phyloP scores from a whole-genome alignment of 1,284 basidiomycete species.

The Golubevia pallescens region DNA sequence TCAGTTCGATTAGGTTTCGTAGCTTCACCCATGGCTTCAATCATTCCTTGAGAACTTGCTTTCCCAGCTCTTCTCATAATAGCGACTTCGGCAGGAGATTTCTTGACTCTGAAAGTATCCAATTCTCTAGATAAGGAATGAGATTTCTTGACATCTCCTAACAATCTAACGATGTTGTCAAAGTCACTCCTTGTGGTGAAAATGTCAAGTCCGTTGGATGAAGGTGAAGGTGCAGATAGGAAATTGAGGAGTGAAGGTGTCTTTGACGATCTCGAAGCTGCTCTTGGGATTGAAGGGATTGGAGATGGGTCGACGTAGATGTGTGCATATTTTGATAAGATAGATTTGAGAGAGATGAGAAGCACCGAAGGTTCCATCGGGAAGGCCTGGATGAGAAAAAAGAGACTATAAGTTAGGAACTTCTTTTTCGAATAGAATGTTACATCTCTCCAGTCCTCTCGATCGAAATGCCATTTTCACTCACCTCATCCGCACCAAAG shows the following conservation, averaged over 20 bases:
- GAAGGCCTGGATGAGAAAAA: conserved; percentile 9
- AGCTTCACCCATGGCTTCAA: conserved; percentile 45
- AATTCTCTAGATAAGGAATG: conserved; percentile 45
- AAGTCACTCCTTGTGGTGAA: conserved; percentile 58
- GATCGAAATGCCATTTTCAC: too few relatives aligned
- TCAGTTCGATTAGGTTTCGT: conserved; percentile 32
- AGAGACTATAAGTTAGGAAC: too few relatives aligned
- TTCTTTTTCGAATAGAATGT: too few relatives aligned
- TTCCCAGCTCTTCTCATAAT: conserved; percentile 55
- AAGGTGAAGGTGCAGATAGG: conserved; percentile 45
- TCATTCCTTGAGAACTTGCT: conserved; percentile 49
- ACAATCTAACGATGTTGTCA: conserved; percentile 45
- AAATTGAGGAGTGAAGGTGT: conserved; percentile 44
- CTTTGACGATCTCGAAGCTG: conserved; percentile 13
- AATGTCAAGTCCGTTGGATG: conserved; percentile 30
- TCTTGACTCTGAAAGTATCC: conserved; percentile 42
- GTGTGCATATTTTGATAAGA: conserved; percentile 35
- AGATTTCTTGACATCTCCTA: conserved; percentile 45
- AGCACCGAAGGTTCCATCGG: conserved; percentile 42
- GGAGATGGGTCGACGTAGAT: conserved; percentile 53
- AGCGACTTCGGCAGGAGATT: conserved; percentile 48
- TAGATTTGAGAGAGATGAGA: conserved; percentile 35
- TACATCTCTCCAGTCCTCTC: too few relatives aligned
- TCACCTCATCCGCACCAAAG: conserved; percentile 62
- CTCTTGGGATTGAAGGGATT: conserved; percentile 32